phyloP scores from a whole-genome alignment of 2,329 filamentous ascomycete genomes.

The Scedosporium dehoogii region DNA sequence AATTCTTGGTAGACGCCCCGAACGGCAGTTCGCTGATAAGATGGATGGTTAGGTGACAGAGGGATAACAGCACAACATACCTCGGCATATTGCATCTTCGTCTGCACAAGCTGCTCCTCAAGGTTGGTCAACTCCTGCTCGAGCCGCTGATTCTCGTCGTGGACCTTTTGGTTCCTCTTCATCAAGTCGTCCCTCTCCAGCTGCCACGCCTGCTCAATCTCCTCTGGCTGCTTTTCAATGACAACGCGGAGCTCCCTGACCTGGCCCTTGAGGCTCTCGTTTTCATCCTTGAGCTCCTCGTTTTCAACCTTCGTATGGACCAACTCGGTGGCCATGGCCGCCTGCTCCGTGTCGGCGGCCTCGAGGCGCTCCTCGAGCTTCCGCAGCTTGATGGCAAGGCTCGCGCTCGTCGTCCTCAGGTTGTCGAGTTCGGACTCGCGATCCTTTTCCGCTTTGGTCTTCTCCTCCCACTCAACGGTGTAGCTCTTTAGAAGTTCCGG shows the following conservation, averaged over 20 bases:
- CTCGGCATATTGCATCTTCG: constrained; percentile 93
- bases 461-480: constrained; percentile 84
- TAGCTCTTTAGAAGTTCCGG: constrained; percentile 75
- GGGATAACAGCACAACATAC: constrained; percentile 46
- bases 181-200: constrained; percentile 86
- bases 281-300: constrained; percentile 77
- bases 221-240: constrained; percentile 79
- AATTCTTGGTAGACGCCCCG: no score
- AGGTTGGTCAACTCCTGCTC: constrained; percentile 88
- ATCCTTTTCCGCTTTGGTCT: constrained; percentile 70
- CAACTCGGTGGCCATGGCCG: constrained; percentile 80
- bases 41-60: neutral
- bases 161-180: constrained; percentile 84
- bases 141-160: constrained; percentile 80
- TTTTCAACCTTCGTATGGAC: constrained; percentile 92
- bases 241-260: constrained; percentile 77
- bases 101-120: constrained; percentile 83
- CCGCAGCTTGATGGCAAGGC: constrained; percentile 67
- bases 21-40: no score
- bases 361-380: constrained; percentile 81
- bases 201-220: constrained; percentile 74
- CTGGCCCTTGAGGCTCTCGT: constrained; percentile 77
- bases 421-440: constrained; percentile 72
- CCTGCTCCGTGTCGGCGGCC: constrained; percentile 81
- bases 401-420: constrained; percentile 56